Conservation (phyloP, 1,139 yeast genomes). For the Saccharomycopsis hybrid region DNA sequence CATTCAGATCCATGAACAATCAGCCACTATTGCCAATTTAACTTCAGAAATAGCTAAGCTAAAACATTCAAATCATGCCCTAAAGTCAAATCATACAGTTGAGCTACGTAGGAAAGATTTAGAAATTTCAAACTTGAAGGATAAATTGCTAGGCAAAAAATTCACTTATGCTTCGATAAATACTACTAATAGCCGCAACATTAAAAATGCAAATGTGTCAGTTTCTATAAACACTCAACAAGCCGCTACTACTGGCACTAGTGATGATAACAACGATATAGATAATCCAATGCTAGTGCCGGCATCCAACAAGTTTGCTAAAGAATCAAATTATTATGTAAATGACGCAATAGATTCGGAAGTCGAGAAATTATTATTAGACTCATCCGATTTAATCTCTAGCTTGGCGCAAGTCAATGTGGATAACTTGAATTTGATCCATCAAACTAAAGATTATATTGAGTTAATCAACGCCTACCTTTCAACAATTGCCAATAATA, state of each 20-base stretch:
- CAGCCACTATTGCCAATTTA: not conserved
- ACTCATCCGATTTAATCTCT: slow-evolving; percentile 17
- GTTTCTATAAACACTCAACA: no score
- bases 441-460: slow-evolving; percentile 8
- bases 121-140: slow-evolving; percentile 14
- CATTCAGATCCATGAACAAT: not conserved
- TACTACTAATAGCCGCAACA: no score
- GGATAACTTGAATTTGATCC: slow-evolving; percentile 5
- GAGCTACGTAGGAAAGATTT: slow-evolving; percentile 17
- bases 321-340: not conserved
- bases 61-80: slow-evolving; percentile 1
- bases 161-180: no score
- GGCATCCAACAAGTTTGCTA: not conserved
- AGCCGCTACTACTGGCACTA: not conserved
- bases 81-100: slow-evolving; percentile 6
- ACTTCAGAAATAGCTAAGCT: not conserved
- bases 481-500: not conserved
- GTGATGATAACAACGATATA: not conserved
- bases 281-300: not conserved
- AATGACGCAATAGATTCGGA: slow-evolving; percentile 19
- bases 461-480: slow-evolving; percentile 1
- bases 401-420: slow-evolving; percentile 14
- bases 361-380: slow-evolving; percentile 17
- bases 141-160: slow-evolving; percentile 13
- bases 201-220: no score